These are phyloP conservation scores for Lachnellula cervina DNA, from an alignment of 2,329 filamentous ascomycete species.

Conservation along the genomic window DNA sequence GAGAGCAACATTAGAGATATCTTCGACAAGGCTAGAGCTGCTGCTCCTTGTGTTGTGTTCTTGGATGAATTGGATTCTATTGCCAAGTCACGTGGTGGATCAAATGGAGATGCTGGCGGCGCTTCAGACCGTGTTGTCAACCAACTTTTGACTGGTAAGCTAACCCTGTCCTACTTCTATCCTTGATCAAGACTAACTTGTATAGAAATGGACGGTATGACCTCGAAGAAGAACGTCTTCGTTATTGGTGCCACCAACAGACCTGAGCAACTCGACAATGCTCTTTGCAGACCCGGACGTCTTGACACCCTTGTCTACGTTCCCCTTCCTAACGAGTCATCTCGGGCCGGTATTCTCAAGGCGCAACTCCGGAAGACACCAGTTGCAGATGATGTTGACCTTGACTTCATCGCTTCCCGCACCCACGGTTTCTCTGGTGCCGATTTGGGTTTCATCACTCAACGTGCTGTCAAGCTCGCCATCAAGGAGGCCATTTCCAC, in stretches of 20 bases:
- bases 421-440: conserved; percentile 99
- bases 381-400: conserved; percentile 78
- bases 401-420: conserved; percentile 89
- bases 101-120: conserved; percentile 91
- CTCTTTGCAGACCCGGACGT: conserved; percentile 96
- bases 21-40: conserved; percentile 98
- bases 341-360: conserved; percentile 83
- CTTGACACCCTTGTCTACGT: conserved; percentile 98
- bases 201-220: conserved; percentile 98
- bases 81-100: conserved; percentile 98
- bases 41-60: conserved; percentile 97
- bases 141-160: conserved; percentile 91
- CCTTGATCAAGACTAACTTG: conserved; percentile 37
- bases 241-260: conserved; percentile 98
- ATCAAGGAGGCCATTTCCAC: conserved; percentile 92
- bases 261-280: conserved; percentile 97
- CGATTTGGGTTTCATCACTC: conserved; percentile 97
- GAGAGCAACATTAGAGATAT: conserved; percentile 99
- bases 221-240: conserved; percentile 99
- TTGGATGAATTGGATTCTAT: conserved; percentile 98
- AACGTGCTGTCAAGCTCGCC: conserved; percentile 97
- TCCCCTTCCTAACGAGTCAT: conserved; percentile 86
- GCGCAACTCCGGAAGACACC: conserved; percentile 98
- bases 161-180: conserved; percentile 1
- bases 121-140: conserved; percentile 99